These are phyloP conservation scores for Aspergillus ruber DNA, from an alignment of 2,329 filamentous ascomycete genomes.

Conservation along the genomic window DNA sequence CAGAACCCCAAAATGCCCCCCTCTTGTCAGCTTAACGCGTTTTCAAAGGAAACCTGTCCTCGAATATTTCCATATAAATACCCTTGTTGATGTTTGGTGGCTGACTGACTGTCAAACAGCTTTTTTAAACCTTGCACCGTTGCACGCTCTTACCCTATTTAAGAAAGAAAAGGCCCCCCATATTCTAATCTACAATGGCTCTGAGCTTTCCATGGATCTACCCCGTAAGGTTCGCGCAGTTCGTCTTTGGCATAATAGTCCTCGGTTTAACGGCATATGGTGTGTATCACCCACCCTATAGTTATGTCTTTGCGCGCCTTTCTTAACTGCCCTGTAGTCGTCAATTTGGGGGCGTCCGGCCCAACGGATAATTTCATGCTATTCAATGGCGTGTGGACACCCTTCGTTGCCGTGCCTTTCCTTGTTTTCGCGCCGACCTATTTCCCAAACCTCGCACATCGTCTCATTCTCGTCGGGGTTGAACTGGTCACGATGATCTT, in stretches of 20 bases:
- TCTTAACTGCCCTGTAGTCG: conserved; percentile 41
- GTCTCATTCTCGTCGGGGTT: conserved; percentile 58
- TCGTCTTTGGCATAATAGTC: conserved; percentile 64
- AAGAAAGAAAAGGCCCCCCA: not conserved
- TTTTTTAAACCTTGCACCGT: too few relatives aligned
- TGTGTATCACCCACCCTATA: conserved; percentile 36
- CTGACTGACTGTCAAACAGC: too few relatives aligned
- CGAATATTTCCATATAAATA: too few relatives aligned
- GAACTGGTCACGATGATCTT: conserved; percentile 73
- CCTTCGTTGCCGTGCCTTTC: conserved; percentile 62
- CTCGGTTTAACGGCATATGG: conserved; percentile 69
- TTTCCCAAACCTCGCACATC: conserved; percentile 56
- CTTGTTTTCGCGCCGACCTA: conserved; percentile 62
- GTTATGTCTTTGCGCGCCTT: not conserved
- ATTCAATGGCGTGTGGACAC: conserved; percentile 71
- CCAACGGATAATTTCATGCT: conserved; percentile 67
- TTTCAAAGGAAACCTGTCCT: too few relatives aligned
- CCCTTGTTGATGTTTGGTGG: too few relatives aligned
- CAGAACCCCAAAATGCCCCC: not conserved
- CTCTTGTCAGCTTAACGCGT: not conserved
- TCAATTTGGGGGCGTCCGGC: conserved; percentile 47
- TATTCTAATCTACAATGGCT: conserved; percentile 4
- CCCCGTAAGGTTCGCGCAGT: conserved; percentile 61
- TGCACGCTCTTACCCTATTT: too few relatives aligned
- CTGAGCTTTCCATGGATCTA: conserved; percentile 19